Evolutionary conservation across 345 rosid genomes (phyloP).

Genomic region (Erodium maritimum): DNA sequence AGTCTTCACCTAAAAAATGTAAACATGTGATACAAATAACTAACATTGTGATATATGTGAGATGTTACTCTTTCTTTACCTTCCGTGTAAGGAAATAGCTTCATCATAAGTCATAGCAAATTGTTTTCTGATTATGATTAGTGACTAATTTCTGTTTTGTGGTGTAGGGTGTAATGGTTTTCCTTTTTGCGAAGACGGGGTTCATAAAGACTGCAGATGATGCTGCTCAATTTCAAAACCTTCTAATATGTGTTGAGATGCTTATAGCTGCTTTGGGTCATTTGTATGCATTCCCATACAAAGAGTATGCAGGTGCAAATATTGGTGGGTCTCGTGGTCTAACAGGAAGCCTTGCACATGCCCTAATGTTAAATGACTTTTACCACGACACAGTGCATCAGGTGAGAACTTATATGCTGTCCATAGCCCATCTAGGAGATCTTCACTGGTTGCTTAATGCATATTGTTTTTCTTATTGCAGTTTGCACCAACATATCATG

Average conservation of each 20-base stretch:
- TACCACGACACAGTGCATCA: conserved; percentile 98
- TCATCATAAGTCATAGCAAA: too few species aligned
- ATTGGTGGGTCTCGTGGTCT: conserved; percentile 63
- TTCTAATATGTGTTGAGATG: conserved; percentile 92
- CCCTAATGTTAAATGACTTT: conserved; percentile 79
- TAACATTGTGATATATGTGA: too few species aligned
- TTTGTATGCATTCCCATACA: conserved; percentile 93
- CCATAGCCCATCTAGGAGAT: neutral
- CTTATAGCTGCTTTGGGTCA: conserved; percentile 94
- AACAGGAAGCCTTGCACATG: conserved; percentile 76
- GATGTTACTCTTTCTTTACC: too few species aligned
- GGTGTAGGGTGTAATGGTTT: conserved; percentile 83
- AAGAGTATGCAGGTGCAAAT: conserved; percentile 95
- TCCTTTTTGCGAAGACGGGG: conserved; percentile 91
- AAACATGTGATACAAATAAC: neutral
- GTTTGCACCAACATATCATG: conserved; percentile 97
- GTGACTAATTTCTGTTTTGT: neutral
- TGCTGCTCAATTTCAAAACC: conserved; percentile 84
- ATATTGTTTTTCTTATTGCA: conserved; percentile 27
- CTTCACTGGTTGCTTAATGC: conserved; percentile 3
- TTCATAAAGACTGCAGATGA: conserved; percentile 63
- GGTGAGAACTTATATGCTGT: conserved; percentile 30
- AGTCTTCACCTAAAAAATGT: neutral
- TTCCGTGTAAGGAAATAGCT: too few species aligned
- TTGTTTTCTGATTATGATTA: too few species aligned